phyloP scores from a whole-genome alignment of 1,139 yeast genomes.

The Pichia sp. region DNA sequence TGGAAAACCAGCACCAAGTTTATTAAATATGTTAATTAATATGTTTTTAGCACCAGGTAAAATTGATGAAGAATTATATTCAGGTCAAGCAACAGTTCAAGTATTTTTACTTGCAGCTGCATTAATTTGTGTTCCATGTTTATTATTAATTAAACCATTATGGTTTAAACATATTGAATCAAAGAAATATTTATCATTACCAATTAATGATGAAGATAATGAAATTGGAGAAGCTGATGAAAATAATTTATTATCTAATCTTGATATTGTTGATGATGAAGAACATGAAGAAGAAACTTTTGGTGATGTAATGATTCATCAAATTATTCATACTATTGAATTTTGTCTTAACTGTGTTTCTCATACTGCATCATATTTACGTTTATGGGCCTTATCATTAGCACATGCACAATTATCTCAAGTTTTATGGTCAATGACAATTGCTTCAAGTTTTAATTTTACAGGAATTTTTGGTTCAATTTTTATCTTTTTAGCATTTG shows the following conservation, averaged over 20 bases:
- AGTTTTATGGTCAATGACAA: slow-evolving; percentile 76
- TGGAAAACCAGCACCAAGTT: slow-evolving; percentile 68
- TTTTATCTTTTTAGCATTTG: slow-evolving; percentile 56
- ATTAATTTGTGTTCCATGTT: slow-evolving; percentile 70
- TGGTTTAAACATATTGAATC: slow-evolving; percentile 31
- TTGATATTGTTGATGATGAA: slow-evolving; percentile 37
- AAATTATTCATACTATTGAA: slow-evolving; percentile 74
- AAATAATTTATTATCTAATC: slow-evolving; percentile 31
- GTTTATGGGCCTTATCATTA: slow-evolving; percentile 74
- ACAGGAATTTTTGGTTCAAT: slow-evolving; percentile 46
- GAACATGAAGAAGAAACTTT: slow-evolving; percentile 54
- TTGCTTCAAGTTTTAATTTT: slow-evolving; percentile 42
- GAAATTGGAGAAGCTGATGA: slow-evolving; percentile 24
- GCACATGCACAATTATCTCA: slow-evolving; percentile 76
- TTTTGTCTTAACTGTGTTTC: slow-evolving; percentile 74
- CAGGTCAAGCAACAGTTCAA: slow-evolving; percentile 60
- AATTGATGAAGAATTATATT: slow-evolving; percentile 58
- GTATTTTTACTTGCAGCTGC: slow-evolving; percentile 54
- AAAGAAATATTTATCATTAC: slow-evolving; percentile 21
- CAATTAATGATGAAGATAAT: slow-evolving; percentile 8
- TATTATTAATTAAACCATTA: slow-evolving; percentile 64
- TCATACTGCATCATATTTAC: slow-evolving; percentile 71
- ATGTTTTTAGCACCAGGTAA: slow-evolving; percentile 78
- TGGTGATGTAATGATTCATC: slow-evolving; percentile 75
- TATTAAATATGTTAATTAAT: slow-evolving; percentile 72